Conservation (phyloP, 495 filamentous ascomycete species). For the Annulohypoxylon stygium region DNA sequence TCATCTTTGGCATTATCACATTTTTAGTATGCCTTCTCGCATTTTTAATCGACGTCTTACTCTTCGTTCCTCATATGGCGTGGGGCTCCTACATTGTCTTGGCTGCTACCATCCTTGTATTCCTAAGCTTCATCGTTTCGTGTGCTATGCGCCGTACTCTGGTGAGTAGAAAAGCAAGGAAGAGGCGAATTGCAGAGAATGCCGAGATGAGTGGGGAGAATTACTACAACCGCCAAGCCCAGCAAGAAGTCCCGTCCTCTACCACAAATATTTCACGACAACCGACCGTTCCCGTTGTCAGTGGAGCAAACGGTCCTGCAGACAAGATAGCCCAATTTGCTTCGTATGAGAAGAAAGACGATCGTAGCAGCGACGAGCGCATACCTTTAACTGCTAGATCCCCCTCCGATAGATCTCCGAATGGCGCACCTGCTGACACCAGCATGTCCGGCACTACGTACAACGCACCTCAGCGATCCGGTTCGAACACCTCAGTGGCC, state of each 20-base stretch:
- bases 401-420: slow-evolving; percentile 63
- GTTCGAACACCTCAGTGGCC: slow-evolving; percentile 54
- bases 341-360: slow-evolving; percentile 77
- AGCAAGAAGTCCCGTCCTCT: slow-evolving; percentile 58
- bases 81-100: slow-evolving; percentile 98
- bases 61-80: slow-evolving; percentile 92
- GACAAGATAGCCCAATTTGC: slow-evolving; percentile 81
- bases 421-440: slow-evolving; percentile 51
- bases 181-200: slow-evolving; percentile 91
- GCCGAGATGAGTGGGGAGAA: slow-evolving; percentile 95
- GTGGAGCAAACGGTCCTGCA: slow-evolving; percentile 60
- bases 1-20: slow-evolving; percentile 88
- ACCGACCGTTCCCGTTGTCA: slow-evolving; percentile 67
- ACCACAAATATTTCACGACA: slow-evolving; percentile 60
- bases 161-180: slow-evolving; percentile 90
- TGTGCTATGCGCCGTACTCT: slow-evolving; percentile 98
- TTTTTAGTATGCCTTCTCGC: slow-evolving; percentile 86
- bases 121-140: slow-evolving; percentile 84
- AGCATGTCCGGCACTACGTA: slow-evolving; percentile 53
- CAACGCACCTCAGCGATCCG: slow-evolving; percentile 44
- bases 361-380: slow-evolving; percentile 78
- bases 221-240: slow-evolving; percentile 82
- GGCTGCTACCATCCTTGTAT: slow-evolving; percentile 88
- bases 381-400: slow-evolving; percentile 82
- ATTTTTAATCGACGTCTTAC: slow-evolving; percentile 93